phyloP scores from a whole-genome alignment of 371 early-diverging fungal genomes.

The Rhizopus microsporus region DNA sequence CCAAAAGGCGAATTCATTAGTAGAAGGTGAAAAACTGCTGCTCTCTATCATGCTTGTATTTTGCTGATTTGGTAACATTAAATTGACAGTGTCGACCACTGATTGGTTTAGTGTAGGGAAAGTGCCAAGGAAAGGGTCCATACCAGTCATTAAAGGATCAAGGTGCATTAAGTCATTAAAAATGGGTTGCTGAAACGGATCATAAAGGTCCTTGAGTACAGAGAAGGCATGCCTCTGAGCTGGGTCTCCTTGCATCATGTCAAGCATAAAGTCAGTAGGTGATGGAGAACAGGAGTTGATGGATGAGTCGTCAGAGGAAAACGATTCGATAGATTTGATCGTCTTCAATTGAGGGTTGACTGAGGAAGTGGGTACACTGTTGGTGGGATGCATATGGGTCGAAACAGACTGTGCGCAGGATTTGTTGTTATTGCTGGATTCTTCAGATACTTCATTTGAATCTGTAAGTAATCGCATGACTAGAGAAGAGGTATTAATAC shows the following conservation, averaged over 20 bases:
- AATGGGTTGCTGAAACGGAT: conserved; percentile 29
- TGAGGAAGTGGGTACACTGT: too few species aligned
- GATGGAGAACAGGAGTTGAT: conserved; percentile 43
- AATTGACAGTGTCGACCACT: background rate
- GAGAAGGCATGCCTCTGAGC: conserved; percentile 23
- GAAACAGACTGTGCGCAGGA: background rate
- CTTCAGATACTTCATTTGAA: conserved; percentile 38
- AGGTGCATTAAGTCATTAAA: background rate
- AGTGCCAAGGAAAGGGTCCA: conserved; percentile 19
- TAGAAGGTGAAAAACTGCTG: background rate
- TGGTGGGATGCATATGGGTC: too few species aligned
- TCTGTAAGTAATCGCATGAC: conserved; percentile 53
- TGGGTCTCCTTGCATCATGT: conserved; percentile 43
- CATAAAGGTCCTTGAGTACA: conserved; percentile 30
- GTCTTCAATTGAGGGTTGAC: conserved; percentile 3
- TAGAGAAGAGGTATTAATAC: conserved; percentile 12
- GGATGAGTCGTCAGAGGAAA: conserved; percentile 52
- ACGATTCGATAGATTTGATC: conserved; percentile 32
- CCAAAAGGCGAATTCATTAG: conserved; percentile 28
- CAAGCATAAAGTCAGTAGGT: conserved; percentile 51
- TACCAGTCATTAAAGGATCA: background rate
- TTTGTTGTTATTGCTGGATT: background rate
- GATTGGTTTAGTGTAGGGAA: background rate
- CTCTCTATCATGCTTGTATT: background rate
- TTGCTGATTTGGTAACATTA: background rate